These are phyloP conservation scores for Claviceps humidiphila DNA, from an alignment of 2,329 filamentous ascomycete species.

Conservation along the genomic window DNA sequence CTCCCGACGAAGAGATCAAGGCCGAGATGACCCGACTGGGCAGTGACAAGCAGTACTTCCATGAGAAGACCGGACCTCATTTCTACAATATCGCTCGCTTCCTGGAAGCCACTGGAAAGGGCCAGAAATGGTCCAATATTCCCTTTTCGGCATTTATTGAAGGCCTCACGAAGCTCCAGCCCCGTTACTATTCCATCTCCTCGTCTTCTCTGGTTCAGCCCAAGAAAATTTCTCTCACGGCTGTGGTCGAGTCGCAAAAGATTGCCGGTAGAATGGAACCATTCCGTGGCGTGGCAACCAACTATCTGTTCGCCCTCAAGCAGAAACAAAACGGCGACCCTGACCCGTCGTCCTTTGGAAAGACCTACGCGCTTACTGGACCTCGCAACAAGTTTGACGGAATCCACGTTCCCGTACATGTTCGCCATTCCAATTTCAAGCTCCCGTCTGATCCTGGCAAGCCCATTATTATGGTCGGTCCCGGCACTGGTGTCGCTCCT, in stretches of 20 bases:
- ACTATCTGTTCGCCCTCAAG: slow-evolving; percentile 89
- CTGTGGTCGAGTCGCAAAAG: slow-evolving; percentile 74
- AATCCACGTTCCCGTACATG: slow-evolving; percentile 85
- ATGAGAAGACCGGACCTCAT: slow-evolving; percentile 65
- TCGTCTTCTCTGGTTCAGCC: slow-evolving; percentile 91
- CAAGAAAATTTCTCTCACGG: slow-evolving; percentile 88
- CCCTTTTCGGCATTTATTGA: slow-evolving; percentile 95
- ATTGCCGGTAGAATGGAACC: slow-evolving; percentile 65
- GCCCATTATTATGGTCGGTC: slow-evolving; percentile 90
- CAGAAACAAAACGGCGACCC: slow-evolving; percentile 90
- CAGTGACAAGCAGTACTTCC: slow-evolving; percentile 90
- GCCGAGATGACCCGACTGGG: slow-evolving; percentile 80
- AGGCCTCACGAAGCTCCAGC: slow-evolving; percentile 86
- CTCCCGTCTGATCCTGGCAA: slow-evolving; percentile 88
- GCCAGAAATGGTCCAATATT: slow-evolving; percentile 66
- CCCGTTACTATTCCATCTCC: slow-evolving; percentile 98
- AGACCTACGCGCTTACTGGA: slow-evolving; percentile 75
- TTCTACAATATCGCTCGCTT: slow-evolving; percentile 85
- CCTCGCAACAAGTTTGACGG: slow-evolving; percentile 96
- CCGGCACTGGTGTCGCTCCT: slow-evolving; percentile 90
- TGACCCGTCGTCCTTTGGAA: slow-evolving; percentile 66
- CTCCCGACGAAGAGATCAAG: slow-evolving; percentile 73
- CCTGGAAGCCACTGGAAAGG: slow-evolving; percentile 57
- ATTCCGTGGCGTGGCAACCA: slow-evolving; percentile 91
- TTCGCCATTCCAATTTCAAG: slow-evolving; percentile 98